Evolutionary conservation across 768 basidiomycete species (phyloP), one percentile per base, ranked within the genome.

Genomic region (Boletus edulis): DNA sequence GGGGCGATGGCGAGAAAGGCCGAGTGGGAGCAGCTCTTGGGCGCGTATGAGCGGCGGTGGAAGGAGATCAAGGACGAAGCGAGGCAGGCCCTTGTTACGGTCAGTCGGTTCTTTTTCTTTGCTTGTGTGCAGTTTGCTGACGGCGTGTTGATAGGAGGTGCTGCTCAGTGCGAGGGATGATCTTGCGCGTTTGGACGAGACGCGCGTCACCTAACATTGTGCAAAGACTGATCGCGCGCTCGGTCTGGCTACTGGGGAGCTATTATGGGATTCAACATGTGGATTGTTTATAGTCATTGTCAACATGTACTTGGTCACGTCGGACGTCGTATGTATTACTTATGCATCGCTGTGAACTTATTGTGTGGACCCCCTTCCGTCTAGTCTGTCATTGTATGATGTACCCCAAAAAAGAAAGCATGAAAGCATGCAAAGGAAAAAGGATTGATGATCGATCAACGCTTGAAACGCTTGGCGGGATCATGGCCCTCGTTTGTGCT

Each of bases 1-100:
- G 78, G 76, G 1, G 74, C 78, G 65, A 67, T 77, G 41, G 75
- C 75, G n/a, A 77, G 80, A 57, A 71, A 79, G 56, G 74, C 78
- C 40, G 77, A 82, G 54, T 85, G 83, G 62, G 82, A 80, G 50
- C 79, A 78, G 31, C 60, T 86, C 20, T 51, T 85, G 64, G 72
- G 76, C 40, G 78, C 75, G 8, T 86, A 86, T 63, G 84, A 86
- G 62, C 73, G 78, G n/a, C 69, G 83, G 51, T 86, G 84, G 84
- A 86, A 85, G 64, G 84, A 86, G 65, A 85, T 86, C 56, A 83
- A 82, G 64, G 84, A 86, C 60, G 84, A 86, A 66, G 77, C 81
- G 14, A 71, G 84, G 56, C 84, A 86, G 66, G 77, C 78, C 1
- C 74, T 84, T 57, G 84, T 84, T 14, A 81, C 82, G 53, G 84